These are phyloP conservation scores for Chlamydomonas sp. DNA, from an alignment of 139 green algal species.

Conservation along the genomic window DNA sequence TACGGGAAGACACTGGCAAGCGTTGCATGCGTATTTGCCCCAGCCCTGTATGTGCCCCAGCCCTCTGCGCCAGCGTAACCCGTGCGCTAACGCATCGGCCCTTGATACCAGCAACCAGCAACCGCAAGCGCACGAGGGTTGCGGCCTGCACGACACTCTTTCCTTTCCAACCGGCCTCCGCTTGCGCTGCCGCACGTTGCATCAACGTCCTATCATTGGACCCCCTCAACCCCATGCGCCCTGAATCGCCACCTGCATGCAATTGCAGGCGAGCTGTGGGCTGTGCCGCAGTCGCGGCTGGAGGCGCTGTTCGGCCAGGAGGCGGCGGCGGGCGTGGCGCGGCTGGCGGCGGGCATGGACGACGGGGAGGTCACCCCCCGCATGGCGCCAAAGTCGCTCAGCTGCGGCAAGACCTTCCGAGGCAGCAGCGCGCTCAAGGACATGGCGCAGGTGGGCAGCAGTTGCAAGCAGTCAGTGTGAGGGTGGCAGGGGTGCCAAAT, in stretches of 20 bases:
- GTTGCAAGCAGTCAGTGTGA: background rate
- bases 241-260: background rate
- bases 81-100: no score
- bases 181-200: background rate
- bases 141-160: no score
- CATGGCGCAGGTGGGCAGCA: constrained; percentile 32
- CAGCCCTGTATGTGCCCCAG: no score
- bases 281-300: constrained; percentile 60
- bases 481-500: background rate
- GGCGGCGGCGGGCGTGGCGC: constrained; percentile 55
- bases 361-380: constrained; percentile 73
- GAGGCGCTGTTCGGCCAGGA: constrained; percentile 60
- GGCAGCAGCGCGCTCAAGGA: constrained; percentile 8
- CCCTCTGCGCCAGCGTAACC: no score
- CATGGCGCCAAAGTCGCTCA: constrained; percentile 73
- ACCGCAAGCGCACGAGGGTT: no score
- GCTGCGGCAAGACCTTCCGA: constrained; percentile 86
- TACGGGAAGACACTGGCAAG: no score
- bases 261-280: constrained; percentile 72
- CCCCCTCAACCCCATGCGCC: background rate
- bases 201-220: background rate
- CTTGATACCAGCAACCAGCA: no score
- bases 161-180: no score
- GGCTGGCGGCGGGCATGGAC: constrained; percentile 69
- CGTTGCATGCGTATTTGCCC: no score